Conservation (phyloP, 208 protist genomes). For the Tetramitus jugosus region DNA sequence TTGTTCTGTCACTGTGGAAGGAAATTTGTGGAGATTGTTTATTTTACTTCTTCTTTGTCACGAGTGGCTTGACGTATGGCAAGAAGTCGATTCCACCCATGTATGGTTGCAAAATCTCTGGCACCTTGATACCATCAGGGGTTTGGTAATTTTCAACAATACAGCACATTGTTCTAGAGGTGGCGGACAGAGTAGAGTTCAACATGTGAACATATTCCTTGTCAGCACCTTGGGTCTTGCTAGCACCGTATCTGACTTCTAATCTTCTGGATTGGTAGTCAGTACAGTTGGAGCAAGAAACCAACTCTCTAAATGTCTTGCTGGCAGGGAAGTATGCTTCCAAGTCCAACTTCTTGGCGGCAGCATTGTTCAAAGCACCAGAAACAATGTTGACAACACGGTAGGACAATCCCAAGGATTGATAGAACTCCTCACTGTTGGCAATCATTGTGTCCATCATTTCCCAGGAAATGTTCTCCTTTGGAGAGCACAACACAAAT, state of each 20-base stretch:
- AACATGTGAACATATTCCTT: slow-evolving; percentile 99
- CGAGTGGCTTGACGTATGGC: slow-evolving; percentile 34
- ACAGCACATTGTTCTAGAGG: slow-evolving; percentile 96
- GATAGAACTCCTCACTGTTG: slow-evolving; percentile 80
- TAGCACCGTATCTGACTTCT: slow-evolving; percentile 50
- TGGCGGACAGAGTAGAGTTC: slow-evolving; percentile 95
- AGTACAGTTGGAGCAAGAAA: slow-evolving; percentile 99
- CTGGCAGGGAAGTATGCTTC: slow-evolving; percentile 98
- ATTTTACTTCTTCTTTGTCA: not conserved
- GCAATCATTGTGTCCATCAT: slow-evolving; percentile 77
- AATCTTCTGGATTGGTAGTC: slow-evolving; percentile 95
- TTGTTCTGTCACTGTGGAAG: too few relatives aligned
- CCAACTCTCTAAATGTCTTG: slow-evolving; percentile 88
- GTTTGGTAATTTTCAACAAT: slow-evolving; percentile 99
- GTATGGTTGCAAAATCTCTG: slow-evolving; percentile 71
- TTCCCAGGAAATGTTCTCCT: slow-evolving; percentile 73
- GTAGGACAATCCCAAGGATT: slow-evolving; percentile 81
- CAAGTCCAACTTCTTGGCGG: slow-evolving; percentile 99
- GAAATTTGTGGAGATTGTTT: too few relatives aligned
- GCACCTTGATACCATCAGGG: slow-evolving; percentile 78
- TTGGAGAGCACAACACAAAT: slow-evolving; percentile 59
- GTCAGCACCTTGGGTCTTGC: slow-evolving; percentile 44
- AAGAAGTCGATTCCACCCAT: slow-evolving; percentile 56
- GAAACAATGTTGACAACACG: slow-evolving; percentile 83
- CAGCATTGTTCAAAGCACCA: slow-evolving; percentile 96